A percentile compares a stretch with the other conserved stretches of the same genome.
Evolutionary conservation across 2,329 filamentous ascomycete genomes (phyloP).

Genomic region (Colletotrichum somersetense): DNA sequence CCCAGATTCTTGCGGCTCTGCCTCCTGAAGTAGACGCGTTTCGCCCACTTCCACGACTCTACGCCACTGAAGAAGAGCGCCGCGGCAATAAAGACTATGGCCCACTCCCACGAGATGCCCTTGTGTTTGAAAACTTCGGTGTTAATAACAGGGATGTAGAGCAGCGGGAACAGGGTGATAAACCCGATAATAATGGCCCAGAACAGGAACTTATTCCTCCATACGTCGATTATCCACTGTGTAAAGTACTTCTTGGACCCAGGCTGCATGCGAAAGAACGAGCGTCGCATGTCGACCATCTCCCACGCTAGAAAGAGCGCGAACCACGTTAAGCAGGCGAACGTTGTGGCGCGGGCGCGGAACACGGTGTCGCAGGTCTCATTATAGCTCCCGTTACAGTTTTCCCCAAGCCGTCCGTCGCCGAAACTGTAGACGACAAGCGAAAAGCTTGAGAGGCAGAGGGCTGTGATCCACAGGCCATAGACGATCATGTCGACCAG

Average conservation of each 20-base stretch:
- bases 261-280: conserved; percentile 81
- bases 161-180: conserved; percentile 62
- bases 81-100: conserved; percentile 56
- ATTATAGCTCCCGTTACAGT: conserved; percentile 71
- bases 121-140: conserved; percentile 70
- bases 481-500: conserved; percentile 77
- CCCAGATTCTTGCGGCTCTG: conserved; percentile 35
- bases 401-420: conserved; percentile 64
- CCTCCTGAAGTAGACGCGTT: conserved; percentile 66
- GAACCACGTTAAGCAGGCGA: conserved; percentile 81
- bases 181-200: conserved; percentile 68
- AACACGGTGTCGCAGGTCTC: conserved; percentile 72
- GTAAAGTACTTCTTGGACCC: conserved; percentile 70
- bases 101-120: conserved; percentile 74
- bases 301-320: conserved; percentile 84
- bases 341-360: conserved; percentile 79
- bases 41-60: conserved; percentile 76
- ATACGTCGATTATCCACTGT: conserved; percentile 76
- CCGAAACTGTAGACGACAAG: conserved; percentile 74
- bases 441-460: conserved; percentile 73
- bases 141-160: conserved; percentile 73
- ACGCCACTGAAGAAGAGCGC: conserved; percentile 72
- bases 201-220: conserved; percentile 80
- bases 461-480: conserved; percentile 75
- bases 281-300: conserved; percentile 78